Evolutionary conservation across 805 yeast species (phyloP).

Genomic region (Ogataea nonfermentans): DNA sequence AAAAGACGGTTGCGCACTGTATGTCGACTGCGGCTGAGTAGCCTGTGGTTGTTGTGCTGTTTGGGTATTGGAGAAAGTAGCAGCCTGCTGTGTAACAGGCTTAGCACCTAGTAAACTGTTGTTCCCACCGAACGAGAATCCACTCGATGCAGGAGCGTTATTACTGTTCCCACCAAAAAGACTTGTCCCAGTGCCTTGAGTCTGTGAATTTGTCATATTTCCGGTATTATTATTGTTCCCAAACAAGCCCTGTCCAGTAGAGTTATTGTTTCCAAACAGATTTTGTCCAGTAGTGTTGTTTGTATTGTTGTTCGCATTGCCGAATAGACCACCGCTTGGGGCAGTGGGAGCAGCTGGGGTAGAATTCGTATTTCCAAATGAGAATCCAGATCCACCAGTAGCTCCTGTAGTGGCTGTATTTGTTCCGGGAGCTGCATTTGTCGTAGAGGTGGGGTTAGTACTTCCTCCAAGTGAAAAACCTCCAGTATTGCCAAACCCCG

Average conservation of each 20-base stretch:
- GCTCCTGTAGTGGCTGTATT: constrained; percentile 1
- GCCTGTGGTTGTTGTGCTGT: constrained; percentile 17
- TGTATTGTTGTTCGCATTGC: constrained; percentile 1
- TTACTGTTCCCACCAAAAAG: constrained; percentile 12
- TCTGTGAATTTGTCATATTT: too few relatives aligned
- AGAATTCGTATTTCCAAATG: constrained; percentile 9
- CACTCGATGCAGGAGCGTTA: constrained; percentile 13
- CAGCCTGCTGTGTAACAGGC: constrained; percentile 15
- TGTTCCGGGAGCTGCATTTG: constrained; percentile 5
- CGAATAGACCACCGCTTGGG: constrained; percentile 4
- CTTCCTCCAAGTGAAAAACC: constrained; percentile 18
- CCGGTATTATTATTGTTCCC: constrained; percentile 5
- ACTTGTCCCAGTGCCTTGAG: constrained; percentile 1
- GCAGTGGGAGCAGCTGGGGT: constrained; percentile 1
- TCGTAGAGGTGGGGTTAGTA: constrained; percentile 4
- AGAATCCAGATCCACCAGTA: constrained; percentile 14
- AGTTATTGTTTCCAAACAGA: constrained; percentile 7
- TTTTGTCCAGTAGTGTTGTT: neutral
- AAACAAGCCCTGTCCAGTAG: constrained; percentile 6
- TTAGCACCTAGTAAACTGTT: constrained; percentile 31
- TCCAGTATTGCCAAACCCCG: constrained; percentile 2
- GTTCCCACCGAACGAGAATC: constrained; percentile 18
- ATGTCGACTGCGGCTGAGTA: constrained; percentile 21
- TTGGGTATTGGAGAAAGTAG: neutral
- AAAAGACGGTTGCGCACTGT: constrained; percentile 51